These are phyloP conservation scores for Hortiboletus rubellus DNA, from an alignment of 1,284 basidiomycete genomes.

Conservation along the genomic window DNA sequence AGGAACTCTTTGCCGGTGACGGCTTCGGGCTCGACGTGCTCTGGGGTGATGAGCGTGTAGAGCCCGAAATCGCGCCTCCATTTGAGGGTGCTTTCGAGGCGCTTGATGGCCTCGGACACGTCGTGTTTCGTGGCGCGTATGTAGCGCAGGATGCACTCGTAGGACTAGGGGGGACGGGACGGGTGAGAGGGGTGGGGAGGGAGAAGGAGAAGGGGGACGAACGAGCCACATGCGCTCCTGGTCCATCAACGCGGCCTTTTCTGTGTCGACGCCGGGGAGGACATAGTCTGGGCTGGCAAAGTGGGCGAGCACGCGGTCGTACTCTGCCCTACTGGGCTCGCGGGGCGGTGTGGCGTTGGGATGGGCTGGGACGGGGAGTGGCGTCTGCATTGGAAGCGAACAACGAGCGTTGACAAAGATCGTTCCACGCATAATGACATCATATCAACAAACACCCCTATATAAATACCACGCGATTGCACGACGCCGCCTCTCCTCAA, in stretches of 20 bases:
- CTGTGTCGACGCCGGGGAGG: constrained; percentile 45
- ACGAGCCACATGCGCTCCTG: constrained; percentile 77
- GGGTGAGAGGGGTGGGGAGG: not conserved
- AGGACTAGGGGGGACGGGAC: constrained; percentile 39
- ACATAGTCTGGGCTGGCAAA: constrained; percentile 54
- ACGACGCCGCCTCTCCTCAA: not conserved
- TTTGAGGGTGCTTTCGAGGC: constrained; percentile 66
- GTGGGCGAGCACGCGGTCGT: constrained; percentile 57
- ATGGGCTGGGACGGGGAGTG: constrained; percentile 31
- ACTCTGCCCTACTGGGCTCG: constrained; percentile 48
- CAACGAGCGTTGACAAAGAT: too few species aligned
- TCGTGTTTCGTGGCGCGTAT: constrained; percentile 75
- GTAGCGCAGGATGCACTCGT: constrained; percentile 70
- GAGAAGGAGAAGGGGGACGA: constrained; percentile 22
- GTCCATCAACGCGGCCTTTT: constrained; percentile 54
- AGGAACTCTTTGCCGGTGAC: constrained; percentile 73
- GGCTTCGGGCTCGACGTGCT: constrained; percentile 69
- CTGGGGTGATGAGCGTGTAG: constrained; percentile 56
- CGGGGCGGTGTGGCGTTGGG: constrained; percentile 36
- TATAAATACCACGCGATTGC: not conserved
- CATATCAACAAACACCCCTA: not conserved
- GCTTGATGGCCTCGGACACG: constrained; percentile 51
- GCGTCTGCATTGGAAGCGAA: constrained; percentile 12
- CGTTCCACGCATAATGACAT: not conserved
- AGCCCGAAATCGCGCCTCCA: constrained; percentile 77